phyloP scores from a whole-genome alignment of 2,329 filamentous ascomycete genomes.

The Tolypocladium inflatum region DNA sequence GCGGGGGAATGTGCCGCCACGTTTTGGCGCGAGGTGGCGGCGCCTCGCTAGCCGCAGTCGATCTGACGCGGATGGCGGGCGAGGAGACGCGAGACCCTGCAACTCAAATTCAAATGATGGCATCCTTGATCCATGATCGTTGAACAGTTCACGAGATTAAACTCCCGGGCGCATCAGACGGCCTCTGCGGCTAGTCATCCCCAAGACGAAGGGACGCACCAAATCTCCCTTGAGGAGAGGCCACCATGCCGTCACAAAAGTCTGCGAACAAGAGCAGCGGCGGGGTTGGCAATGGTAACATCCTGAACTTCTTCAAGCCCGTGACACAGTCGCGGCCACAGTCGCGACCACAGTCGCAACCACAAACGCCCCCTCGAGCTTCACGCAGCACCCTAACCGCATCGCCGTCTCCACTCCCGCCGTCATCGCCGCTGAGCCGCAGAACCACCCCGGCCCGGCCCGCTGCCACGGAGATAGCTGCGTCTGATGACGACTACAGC shows the following conservation, averaged over 20 bases:
- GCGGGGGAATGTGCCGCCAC: background rate
- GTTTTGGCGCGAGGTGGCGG: background rate
- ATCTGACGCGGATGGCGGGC: background rate
- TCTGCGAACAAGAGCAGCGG: conserved; percentile 7
- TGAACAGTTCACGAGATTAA: background rate
- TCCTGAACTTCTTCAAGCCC: conserved; percentile 30
- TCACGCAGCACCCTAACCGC: conserved; percentile 8
- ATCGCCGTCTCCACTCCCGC: conserved; percentile 12
- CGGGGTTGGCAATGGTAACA: conserved; percentile 14
- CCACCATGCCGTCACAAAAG: conserved; percentile 12
- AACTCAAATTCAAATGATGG: background rate
- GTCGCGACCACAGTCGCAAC: conserved; percentile 5
- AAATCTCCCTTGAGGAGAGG: background rate
- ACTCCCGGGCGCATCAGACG: background rate
- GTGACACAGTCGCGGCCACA: conserved; percentile 7
- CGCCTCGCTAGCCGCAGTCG: background rate
- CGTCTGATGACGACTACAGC: conserved; percentile 63
- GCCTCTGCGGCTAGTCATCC: background rate
- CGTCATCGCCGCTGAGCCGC: conserved; percentile 14
- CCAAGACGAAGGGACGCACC: background rate
- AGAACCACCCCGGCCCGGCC: conserved; percentile 15
- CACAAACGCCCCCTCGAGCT: conserved; percentile 3
- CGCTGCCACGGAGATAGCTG: conserved; percentile 41
- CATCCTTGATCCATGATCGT: background rate
- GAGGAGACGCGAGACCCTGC: background rate